Conservation (phyloP, 306 rosid species). For the Albizia julibrissin region DNA sequence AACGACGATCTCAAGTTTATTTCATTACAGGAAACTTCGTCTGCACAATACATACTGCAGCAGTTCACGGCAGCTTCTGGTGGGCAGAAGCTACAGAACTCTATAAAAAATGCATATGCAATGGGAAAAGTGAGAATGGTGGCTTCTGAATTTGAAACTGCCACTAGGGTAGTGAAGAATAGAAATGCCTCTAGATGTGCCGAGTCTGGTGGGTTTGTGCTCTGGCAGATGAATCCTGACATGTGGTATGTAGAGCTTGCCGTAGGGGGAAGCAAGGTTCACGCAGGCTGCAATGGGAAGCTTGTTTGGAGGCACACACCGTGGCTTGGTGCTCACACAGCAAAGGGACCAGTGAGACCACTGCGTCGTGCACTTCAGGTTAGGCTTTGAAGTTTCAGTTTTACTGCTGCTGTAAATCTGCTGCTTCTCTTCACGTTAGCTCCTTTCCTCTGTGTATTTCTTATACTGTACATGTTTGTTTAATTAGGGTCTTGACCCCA, state of each 20-base stretch:
- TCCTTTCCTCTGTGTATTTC: background rate
- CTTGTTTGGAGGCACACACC: conserved; percentile 99
- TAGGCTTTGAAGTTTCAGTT: background rate
- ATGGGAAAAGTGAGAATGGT: conserved; percentile 98
- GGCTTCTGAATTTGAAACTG: conserved; percentile 94
- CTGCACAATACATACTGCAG: conserved; percentile 98
- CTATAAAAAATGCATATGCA: conserved; percentile 82
- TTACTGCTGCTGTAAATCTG: background rate
- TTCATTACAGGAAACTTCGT: conserved; percentile 79
- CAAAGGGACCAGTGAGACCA: conserved; percentile 95
- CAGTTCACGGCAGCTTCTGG: conserved; percentile 96
- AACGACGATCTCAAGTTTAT: conserved; percentile 10
- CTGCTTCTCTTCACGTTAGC: background rate
- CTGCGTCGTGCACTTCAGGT: conserved; percentile 99
- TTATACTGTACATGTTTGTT: conserved; percentile 14
- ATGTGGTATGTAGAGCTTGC: conserved; percentile 99
- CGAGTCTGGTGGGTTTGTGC: conserved; percentile 96
- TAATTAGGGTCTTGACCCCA: conserved; percentile 91
- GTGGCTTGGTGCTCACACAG: conserved; percentile 96
- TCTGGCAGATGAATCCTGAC: conserved; percentile 99
- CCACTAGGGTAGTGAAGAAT: conserved; percentile 76
- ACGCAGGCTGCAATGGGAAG: conserved; percentile 96
- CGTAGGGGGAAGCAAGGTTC: conserved; percentile 91
- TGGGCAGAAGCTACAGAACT: conserved; percentile 87
- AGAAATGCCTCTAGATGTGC: conserved; percentile 71